Percentiles rank a stretch among this genome's conserved stretches.
These are phyloP conservation scores for Entomophthora muscae DNA, from an alignment of 371 early-diverging fungal species.

Conservation along the genomic window DNA sequence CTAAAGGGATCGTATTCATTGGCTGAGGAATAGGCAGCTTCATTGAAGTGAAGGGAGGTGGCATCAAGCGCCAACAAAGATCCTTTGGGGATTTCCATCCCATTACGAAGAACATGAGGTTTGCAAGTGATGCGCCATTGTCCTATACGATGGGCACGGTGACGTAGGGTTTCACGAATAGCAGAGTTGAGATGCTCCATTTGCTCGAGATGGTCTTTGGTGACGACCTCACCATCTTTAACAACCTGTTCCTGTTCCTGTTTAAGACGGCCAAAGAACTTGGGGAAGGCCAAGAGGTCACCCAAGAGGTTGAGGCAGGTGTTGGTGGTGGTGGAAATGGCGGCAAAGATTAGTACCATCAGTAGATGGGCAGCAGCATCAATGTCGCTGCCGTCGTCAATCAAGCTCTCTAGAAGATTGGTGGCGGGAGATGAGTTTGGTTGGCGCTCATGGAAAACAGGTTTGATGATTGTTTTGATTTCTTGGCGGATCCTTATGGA, in stretches of 20 bases:
- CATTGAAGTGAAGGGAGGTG: conserved; percentile 3
- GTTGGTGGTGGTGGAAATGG: conserved; percentile 16
- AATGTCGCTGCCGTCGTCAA: background rate
- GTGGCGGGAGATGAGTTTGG: background rate
- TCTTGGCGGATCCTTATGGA: background rate
- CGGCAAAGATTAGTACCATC: conserved; percentile 15
- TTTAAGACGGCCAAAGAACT: conserved; percentile 14
- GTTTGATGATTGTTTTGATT: background rate
- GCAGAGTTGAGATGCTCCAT: conserved; percentile 21
- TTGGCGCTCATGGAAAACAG: background rate
- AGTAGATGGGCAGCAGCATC: background rate
- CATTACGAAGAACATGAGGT: conserved; percentile 15
- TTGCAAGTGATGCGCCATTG: conserved; percentile 12
- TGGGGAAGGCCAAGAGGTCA: conserved; percentile 15
- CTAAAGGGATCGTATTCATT: conserved; percentile 18
- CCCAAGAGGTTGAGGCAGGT: conserved; percentile 13
- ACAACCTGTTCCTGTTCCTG: conserved; percentile 18
- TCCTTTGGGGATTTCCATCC: conserved; percentile 18
- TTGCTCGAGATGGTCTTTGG: conserved; percentile 12
- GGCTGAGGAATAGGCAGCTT: conserved; percentile 4
- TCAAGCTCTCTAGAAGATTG: background rate
- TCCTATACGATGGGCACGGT: conserved; percentile 7
- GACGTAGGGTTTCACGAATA: conserved; percentile 18
- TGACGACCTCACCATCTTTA: conserved; percentile 11
- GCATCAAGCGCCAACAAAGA: background rate